Base-by-base conservation (phyloP, 2,329 filamentous ascomycete genomes). In the Penicillium digitatum region DNA sequence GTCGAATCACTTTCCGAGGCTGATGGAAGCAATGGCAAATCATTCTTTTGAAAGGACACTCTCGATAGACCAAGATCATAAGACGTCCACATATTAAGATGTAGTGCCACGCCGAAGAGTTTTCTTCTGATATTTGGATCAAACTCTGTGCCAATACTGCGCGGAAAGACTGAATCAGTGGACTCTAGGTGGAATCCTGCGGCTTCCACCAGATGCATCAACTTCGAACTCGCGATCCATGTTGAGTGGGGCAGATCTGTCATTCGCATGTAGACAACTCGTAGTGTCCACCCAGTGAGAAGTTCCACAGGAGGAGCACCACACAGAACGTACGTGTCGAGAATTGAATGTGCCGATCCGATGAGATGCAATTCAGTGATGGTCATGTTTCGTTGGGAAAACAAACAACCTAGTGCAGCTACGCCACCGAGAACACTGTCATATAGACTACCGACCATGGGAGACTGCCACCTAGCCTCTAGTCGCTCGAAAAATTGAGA, bases 61-160 rank as follows among this genome's bases (percentile, higher is more conserved):
- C 79, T 70, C 0, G 80, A 81, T 0, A 80, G 73, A 0, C 82
- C 82, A 48, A 83, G 75, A 54, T 84, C 81, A 58, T 81, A 83
- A 0, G 80, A 83, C 12, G 78, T 78, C 81, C 81, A 84, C 4
- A 78, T 77, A 60, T 84, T 83, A 7, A 83, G 70, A 58, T 83
- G 81, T n/a, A 80, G 77, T 0, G 81, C 77, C 1, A 83, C 72
- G 29, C 79, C 75, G 50, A 81, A 62, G 1, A 81, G 60, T 6
- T 79, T 64, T 32, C 73, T 69, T 5, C 71, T 68, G 2, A 72
- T 64, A 12, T 80, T 77, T 12, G 60, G 51, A 29, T 71, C 63
- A 16, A 52, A 52, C 4, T 54, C 44, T 2, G 54, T 43, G 37
- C 26, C 38, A n/a, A 39, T 43, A 10, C 43, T 46, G 22, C 43